A percentile compares a stretch with the other conserved stretches of the same genome.
Evolutionary conservation across 805 yeast species (phyloP).

Genomic region (Gaillardinia entomophila): DNA sequence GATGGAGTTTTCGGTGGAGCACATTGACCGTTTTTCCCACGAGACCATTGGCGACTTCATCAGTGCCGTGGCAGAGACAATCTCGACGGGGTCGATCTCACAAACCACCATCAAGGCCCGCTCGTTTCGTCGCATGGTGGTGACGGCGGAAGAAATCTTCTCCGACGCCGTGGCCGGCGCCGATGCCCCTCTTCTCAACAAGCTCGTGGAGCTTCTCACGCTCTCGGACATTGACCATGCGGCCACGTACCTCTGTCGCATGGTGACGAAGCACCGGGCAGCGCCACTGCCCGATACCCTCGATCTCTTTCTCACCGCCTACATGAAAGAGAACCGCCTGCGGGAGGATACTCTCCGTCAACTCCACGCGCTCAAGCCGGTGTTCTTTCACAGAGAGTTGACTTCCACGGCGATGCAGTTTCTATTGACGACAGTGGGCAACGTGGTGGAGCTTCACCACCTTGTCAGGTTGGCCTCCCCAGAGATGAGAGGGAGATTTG

Average conservation of each 20-base stretch:
- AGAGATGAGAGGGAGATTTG: no score
- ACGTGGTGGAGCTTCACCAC: constrained; percentile 21
- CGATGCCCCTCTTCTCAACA: constrained; percentile 15
- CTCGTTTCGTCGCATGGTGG: constrained; percentile 7
- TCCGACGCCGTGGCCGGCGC: constrained; percentile 10
- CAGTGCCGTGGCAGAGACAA: constrained; percentile 7
- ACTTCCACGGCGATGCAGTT: constrained; percentile 17
- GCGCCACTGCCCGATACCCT: constrained; percentile 20
- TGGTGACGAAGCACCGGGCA: constrained; percentile 6
- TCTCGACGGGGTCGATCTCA: constrained; percentile 6
- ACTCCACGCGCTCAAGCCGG: constrained; percentile 19
- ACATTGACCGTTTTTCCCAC: constrained; percentile 7
- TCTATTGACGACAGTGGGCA: constrained; percentile 15
- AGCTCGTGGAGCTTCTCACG: constrained; percentile 15
- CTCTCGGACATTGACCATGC: constrained; percentile 10
- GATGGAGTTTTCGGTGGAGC: constrained; percentile 6
- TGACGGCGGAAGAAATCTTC: constrained; percentile 5
- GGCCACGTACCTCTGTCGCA: constrained; percentile 5
- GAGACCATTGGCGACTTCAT: constrained; percentile 8
- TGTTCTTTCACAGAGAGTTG: constrained; percentile 19
- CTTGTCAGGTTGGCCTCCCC: constrained; percentile 18
- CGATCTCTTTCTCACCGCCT: constrained; percentile 12
- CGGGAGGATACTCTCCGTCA: constrained; percentile 11
- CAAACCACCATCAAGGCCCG: constrained; percentile 5
- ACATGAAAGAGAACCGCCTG: constrained; percentile 5